phyloP scores from a whole-genome alignment of 768 basidiomycete species.

The Tremella mesenterica region DNA sequence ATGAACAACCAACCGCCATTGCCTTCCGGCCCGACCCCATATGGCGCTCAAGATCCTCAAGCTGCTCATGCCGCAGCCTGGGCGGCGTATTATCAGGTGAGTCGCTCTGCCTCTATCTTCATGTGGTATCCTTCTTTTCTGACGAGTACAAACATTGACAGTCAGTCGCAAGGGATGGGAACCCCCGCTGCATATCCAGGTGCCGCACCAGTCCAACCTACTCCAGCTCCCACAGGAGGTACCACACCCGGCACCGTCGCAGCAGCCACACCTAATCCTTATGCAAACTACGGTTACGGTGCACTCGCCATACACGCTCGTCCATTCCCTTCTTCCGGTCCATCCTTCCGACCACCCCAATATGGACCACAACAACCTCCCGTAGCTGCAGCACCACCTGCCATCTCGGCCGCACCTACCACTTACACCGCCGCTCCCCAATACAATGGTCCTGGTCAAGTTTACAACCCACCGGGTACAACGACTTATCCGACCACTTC shows the following conservation, averaged over 20 bases:
- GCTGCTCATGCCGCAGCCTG: conserved; percentile 37
- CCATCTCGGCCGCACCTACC: conserved; percentile 6
- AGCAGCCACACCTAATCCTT: conserved; percentile 47
- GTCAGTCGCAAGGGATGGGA: conserved; percentile 23
- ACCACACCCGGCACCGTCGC: too few relatives aligned
- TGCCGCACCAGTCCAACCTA: conserved; percentile 14
- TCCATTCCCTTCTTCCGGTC: conserved; percentile 1
- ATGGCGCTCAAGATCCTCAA: conserved; percentile 4
- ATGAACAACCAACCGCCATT: conserved; percentile 2
- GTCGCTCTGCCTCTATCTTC: conserved; percentile 2
- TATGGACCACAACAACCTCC: conserved; percentile 43
- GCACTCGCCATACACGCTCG: conserved; percentile 42
- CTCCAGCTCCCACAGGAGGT: too few relatives aligned
- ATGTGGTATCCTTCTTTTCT: background rate
- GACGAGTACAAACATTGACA: background rate
- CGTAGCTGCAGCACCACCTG: conserved; percentile 11
- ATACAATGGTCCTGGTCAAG: too few relatives aligned
- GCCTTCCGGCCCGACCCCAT: conserved; percentile 13
- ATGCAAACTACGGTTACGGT: conserved; percentile 87
- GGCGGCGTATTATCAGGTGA: conserved; percentile 40
- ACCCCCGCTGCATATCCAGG: conserved; percentile 3
- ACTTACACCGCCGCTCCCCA: too few relatives aligned
- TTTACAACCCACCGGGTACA: too few relatives aligned
- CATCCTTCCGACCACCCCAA: conserved; percentile 6
- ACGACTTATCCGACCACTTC: too few relatives aligned